Base-by-base conservation (phyloP, 163 green algal species). In the Botryococcus braunii region DNA sequence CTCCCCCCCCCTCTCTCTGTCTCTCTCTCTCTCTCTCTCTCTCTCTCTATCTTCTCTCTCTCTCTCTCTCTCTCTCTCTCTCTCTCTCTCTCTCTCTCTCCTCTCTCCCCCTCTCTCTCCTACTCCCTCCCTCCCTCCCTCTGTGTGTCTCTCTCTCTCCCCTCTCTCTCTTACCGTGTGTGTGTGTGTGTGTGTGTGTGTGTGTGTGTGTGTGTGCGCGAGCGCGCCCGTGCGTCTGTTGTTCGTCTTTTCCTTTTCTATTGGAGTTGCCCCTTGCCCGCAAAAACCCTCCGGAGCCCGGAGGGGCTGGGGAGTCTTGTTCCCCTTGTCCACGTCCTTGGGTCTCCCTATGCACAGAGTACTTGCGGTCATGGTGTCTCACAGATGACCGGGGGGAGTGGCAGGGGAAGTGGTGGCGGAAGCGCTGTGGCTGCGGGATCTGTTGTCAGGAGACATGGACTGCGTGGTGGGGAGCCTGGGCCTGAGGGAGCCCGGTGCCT, bases 391-490 rank as follows among this genome's bases (percentile, higher is more conserved):
- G 17, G 43, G 43, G 13, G 43, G 13, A 17, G 17, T 13, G 13
- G 43, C 13, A 17, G 43, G 13, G 43, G 43, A 13, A 17, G 43
- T 52, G 17, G 40, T 58, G 40, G 62, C 4, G 23, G 11, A 47
- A 31, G 62, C 40, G 27, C 29, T 25, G 8, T 68, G 62, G 62
- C 25, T 41, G 62, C 62, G 62, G 27, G 40, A 43, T 6, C 62
- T 68, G 39, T 43, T 68, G 40, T 29, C 62, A 52, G 43, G 13
- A 13, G 43, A 52, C 43, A 27, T 52, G 43, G 43, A 52, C 43
- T 27, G 13, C 13, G 43, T 17, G 17, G 43, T 52, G 43, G 43
- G 43, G 43, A 13, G 13, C 13, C 13, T 27, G 43, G 43, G 43
- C 13, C 43, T 52, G 43, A 13, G 43, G 13, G 17, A 13, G 43